A percentile compares a stretch with the other conserved stretches of the same genome.
Evolutionary conservation across 2,329 filamentous ascomycete species (phyloP).

Genomic region (Byssothecium circinans): DNA sequence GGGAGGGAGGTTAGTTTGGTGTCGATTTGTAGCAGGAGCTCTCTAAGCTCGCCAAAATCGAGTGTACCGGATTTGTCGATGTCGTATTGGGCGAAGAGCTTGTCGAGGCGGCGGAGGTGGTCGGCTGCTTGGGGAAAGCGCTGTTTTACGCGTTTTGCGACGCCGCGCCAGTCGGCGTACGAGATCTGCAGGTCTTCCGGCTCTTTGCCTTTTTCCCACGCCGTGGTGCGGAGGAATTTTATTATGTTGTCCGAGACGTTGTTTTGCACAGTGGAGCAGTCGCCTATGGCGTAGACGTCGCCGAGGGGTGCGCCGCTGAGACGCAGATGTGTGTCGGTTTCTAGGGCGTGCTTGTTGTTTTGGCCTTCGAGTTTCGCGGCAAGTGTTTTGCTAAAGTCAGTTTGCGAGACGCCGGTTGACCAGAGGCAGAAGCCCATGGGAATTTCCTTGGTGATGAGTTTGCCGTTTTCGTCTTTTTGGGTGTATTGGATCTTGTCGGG

Average conservation of each 20-base stretch:
- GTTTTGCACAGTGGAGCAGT: conserved; percentile 96
- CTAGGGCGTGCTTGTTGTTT: conserved; percentile 86
- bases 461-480: conserved; percentile 74
- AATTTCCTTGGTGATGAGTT: conserved; percentile 82
- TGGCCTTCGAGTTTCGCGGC: conserved; percentile 77
- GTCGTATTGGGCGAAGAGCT: conserved; percentile 89
- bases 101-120: conserved; percentile 86
- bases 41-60: conserved; percentile 87
- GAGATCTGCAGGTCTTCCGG: conserved; percentile 84
- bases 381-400: conserved; percentile 74
- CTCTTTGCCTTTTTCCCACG: conserved; percentile 89
- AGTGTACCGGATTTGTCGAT: conserved; percentile 90
- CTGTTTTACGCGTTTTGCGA: conserved; percentile 80
- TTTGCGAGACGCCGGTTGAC: conserved; percentile 93
- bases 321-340: conserved; percentile 91
- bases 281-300: conserved; percentile 94
- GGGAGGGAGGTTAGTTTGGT: conserved; percentile 91
- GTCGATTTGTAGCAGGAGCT: conserved; percentile 90
- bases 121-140: conserved; percentile 88
- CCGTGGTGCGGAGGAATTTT: conserved; percentile 82
- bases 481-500: conserved; percentile 85
- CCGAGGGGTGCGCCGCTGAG: conserved; percentile 85
- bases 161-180: conserved; percentile 83
- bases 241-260: conserved; percentile 92
- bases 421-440: conserved; percentile 96